These are phyloP conservation scores for Colletotrichum godetiae DNA, from an alignment of 2,329 filamentous ascomycete genomes.

Conservation along the genomic window DNA sequence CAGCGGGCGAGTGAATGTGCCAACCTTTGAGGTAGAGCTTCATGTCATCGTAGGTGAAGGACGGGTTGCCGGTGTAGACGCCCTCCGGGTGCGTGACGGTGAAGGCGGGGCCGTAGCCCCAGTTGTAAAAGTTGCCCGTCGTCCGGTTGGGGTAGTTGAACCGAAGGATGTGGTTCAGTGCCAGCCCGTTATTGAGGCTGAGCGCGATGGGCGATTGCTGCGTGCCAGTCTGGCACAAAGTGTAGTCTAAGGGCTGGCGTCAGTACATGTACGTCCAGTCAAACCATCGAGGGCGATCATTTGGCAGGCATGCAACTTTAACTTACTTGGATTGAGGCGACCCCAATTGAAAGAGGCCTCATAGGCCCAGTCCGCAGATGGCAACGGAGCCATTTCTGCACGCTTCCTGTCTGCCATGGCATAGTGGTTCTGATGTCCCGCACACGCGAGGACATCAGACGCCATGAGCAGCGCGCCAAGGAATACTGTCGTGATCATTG, in stretches of 20 bases:
- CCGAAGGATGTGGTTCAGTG: constrained; percentile 49
- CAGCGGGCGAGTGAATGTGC: constrained; percentile 63
- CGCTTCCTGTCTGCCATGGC: constrained; percentile 7
- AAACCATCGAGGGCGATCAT: neutral
- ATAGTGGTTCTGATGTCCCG: constrained; percentile 22
- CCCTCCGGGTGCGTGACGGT: constrained; percentile 48
- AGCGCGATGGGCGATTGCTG: constrained; percentile 62
- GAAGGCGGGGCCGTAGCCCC: constrained; percentile 60
- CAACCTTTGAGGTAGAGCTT: constrained; percentile 60
- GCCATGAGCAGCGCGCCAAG: neutral
- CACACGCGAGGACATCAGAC: constrained; percentile 8
- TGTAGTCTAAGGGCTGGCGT: constrained; percentile 20
- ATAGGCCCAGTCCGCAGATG: constrained; percentile 30
- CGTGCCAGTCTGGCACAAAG: constrained; percentile 59
- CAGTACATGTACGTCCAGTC: neutral
- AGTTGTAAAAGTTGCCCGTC: constrained; percentile 57
- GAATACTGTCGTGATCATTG: neutral
- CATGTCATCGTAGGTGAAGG: constrained; percentile 56
- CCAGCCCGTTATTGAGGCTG: constrained; percentile 50
- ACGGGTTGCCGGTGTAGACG: constrained; percentile 51
- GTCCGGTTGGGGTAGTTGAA: constrained; percentile 54
- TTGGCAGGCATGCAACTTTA: neutral
- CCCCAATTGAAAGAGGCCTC: constrained; percentile 35
- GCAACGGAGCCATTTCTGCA: neutral
- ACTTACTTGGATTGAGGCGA: constrained; percentile 28